A percentile compares a stretch with the other conserved stretches of the same genome.
These are phyloP conservation scores for Solanum pimpinellifolium DNA, from an alignment of 257 asterid genomes.

Conservation along the genomic window DNA sequence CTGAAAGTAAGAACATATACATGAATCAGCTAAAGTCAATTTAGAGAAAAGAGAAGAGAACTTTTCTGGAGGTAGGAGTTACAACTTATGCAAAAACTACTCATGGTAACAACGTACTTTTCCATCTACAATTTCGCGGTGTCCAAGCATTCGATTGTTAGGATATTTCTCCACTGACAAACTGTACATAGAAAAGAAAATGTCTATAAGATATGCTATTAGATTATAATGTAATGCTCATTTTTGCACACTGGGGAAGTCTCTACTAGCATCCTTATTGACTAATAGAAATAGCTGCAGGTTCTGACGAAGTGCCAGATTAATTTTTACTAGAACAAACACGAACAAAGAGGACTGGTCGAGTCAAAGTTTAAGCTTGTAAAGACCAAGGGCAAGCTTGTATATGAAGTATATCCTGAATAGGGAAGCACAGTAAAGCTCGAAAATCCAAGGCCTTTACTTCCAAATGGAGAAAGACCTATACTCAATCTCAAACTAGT, in stretches of 20 bases:
- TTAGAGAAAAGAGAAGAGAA: not conserved
- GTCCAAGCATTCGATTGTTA: conserved; percentile 81
- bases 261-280: not conserved
- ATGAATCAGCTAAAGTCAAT: not conserved
- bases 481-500: not conserved
- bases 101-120: conserved; percentile 37
- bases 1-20: conserved; percentile 29
- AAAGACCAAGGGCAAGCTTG: not conserved
- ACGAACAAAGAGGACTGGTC: not conserved
- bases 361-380: not conserved
- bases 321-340: not conserved
- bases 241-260: not conserved
- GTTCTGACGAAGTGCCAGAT: not conserved
- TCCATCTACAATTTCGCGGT: conserved; percentile 61
- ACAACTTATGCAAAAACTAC: conserved; percentile 7
- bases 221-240: not conserved
- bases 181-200: conserved; percentile 28
- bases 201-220: not conserved
- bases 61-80: not conserved
- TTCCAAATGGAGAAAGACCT: not conserved
- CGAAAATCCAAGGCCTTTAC: not conserved
- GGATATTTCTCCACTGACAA: conserved; percentile 79
- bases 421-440: not conserved
- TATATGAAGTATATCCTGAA: not conserved
- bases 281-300: not conserved